Base-by-base conservation (phyloP, 106 monocot genomes). In the Posidonia australis region DNA sequence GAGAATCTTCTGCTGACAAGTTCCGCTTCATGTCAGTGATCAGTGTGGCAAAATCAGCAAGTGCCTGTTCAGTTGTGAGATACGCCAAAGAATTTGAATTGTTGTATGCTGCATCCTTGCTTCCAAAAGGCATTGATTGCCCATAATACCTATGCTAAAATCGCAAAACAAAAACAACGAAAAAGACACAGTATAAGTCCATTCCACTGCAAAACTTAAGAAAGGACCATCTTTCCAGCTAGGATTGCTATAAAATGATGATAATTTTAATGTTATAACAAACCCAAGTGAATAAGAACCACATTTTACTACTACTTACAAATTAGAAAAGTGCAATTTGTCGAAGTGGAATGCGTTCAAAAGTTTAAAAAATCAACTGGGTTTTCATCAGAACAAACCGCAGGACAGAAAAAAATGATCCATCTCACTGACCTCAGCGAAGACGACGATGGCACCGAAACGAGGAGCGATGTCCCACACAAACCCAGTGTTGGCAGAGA, bases 71-170 rank as follows among this genome's bases (percentile, higher is more conserved):
- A 7, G 93, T 64, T 14, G 93, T 93, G 55, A 93, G 81, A 67
- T 89, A 76, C 25, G 93, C 60, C 62, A 93, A 66, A 10, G 89
- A 83, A 60, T 77, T 56, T 5, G 81, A 72, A 71, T 86, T 70
- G 47, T 76, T 79, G 60, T 93, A 93, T 52, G 93, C 83, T 68
- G 47, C 70, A 20, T 83, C 89, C 79, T 77, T 72, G 73, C 89
- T 93, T 9, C 93, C 93, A 49, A 70, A 93, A 5, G 89, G 93
- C 89, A 89, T 89, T 5, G 93, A 93, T 36, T 86, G 62, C 4
- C 93, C 93, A 70, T 93, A 89, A 68, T 93, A 89, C 21, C 93
- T 86, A 60, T 89, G 93, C 93, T 93, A 70, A 62, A 63, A 51
- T 51, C 61, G 29, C 71, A 59, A 36, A 32, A 51, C 12, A 31